These are phyloP conservation scores for Lippia alba DNA, from an alignment of 305 asterid genomes.

Conservation along the genomic window DNA sequence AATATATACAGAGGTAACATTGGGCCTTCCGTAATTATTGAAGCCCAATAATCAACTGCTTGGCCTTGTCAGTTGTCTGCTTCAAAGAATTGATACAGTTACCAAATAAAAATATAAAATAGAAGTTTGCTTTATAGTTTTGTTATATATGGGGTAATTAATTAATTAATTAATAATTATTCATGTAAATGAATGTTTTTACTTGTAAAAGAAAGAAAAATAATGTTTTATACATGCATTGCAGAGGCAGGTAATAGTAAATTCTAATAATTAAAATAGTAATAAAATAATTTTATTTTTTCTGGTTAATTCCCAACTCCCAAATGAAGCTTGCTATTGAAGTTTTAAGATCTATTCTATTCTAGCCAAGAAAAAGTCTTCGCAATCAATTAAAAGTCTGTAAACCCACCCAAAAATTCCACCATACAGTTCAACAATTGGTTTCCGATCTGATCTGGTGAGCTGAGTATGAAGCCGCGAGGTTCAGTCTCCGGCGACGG, in stretches of 20 bases:
- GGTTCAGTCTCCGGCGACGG: constrained; percentile 43
- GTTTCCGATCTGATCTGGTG: constrained; percentile 57
- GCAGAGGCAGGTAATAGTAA: neutral
- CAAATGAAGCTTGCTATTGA: constrained; percentile 13
- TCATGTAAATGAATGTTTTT: too few species aligned
- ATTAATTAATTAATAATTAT: too few species aligned
- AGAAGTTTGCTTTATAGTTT: too few species aligned
- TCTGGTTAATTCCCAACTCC: constrained; percentile 12
- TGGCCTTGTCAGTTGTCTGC: neutral
- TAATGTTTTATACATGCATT: too few species aligned
- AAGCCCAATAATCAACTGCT: neutral
- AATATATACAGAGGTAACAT: too few species aligned
- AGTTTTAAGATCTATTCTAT: constrained; percentile 39
- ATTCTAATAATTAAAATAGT: neutral
- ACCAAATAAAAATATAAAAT: too few species aligned
- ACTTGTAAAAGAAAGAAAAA: too few species aligned
- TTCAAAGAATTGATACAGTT: too few species aligned
- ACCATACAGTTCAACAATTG: constrained; percentile 28
- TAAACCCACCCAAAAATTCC: constrained; percentile 41
- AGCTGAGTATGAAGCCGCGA: constrained; percentile 44
- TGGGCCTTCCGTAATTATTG: too few species aligned
- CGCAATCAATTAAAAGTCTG: constrained; percentile 35
- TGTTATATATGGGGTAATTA: too few species aligned
- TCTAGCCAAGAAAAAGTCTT: constrained; percentile 40
- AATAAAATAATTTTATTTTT: neutral